Base-by-base conservation (phyloP, 2,329 filamentous ascomycete species). In the Arthrinium phaeospermum region DNA sequence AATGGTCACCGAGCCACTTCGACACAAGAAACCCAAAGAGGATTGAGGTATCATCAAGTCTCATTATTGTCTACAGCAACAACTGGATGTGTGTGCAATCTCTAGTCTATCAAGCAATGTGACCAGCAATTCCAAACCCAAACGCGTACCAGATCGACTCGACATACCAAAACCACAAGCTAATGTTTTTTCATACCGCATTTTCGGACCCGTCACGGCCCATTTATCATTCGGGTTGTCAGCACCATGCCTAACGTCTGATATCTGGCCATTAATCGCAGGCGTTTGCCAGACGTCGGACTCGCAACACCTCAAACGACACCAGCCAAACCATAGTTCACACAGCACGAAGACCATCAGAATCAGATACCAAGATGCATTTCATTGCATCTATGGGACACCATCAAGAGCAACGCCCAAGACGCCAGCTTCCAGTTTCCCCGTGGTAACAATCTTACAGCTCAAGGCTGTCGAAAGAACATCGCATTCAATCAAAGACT, bases 331-430 rank as follows among this genome's bases (percentile, higher is more conserved):
- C n/a, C 34, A 12, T 19, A 37, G 4, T 64, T 64, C 57, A 64
- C 57, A 41, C 22, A 7, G 13, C 19, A 41, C 34, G 22, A 64
- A 41, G 8, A n/a, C 57, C 57, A 64, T 41, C 57, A 41, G 22
- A 64, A 64, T 64, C 57, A 64, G 34, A 41, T 64, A 64, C 34
- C 57, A 64, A 64, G 57, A 64, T 64, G 57, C 57, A 64, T 64
- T 64, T 64, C 34, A 64, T 64, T 64, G 57, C 57, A 64, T 64
- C 57, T 64, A 37, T 64, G 30, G n/a, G 57, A 64, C 22, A 64
- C 19, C 57, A 64, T 64, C 34, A 19, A 14, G 57, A 30, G 34
- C 22, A n/a, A 14, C n/a, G 30, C 16, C 57, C 57, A 41, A 37
- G 19, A 12, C 10, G 30, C 57, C 12, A 64, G 34, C 57, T 41